Evolutionary conservation across 352 stramenopile species (phyloP), one percentile per base, ranked within the genome.

Genomic region (Globisporangium middletonii): DNA sequence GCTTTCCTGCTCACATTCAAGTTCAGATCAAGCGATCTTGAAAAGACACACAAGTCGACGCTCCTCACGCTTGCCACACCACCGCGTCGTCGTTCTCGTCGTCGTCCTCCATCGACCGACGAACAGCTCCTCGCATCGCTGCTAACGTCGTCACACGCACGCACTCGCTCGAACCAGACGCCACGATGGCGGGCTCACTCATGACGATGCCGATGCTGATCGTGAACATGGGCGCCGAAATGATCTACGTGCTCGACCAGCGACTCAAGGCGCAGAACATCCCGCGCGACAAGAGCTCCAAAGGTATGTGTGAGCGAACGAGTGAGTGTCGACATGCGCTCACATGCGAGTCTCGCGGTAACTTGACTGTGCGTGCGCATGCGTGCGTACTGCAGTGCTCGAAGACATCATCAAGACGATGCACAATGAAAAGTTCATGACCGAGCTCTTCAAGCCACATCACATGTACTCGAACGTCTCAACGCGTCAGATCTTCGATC

Each of bases 161-260:
- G 23, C 23, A 0, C 23, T 12, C 12, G 3, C 33, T 38, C 33
- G 5, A 38, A 12, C 33, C 33, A 38, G 5, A 38, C 4, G 33
- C 4, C 33, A 38, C 33, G 18, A 88, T 88, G 75, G 69, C 68
- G 47, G 80, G 80, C 48, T 72, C 77, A 52, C 63, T 92, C 53
- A 83, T 95, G 68, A 86, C 83, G 46, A 97, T 97, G 88, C 92
- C 89, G 41, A 88, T 97, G 77, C 60, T 98, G 46, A 78, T 98
- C 48, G 79, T 97, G 52, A 98, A 98, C 66, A 97, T 98, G 89
- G 92, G 90, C 37, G 84, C 86, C 50, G 92, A 97, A 64, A 98
- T 98, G 92, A 80, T 97, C 46, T 97, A 97, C 76, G 89, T 98
- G 50, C 70, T 98, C 59, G 78, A 96, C 55, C 89, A 97, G 77